Evolutionary conservation across 2,329 filamentous ascomycete genomes (phyloP).

Genomic region (Rutstroemia sp.): DNA sequence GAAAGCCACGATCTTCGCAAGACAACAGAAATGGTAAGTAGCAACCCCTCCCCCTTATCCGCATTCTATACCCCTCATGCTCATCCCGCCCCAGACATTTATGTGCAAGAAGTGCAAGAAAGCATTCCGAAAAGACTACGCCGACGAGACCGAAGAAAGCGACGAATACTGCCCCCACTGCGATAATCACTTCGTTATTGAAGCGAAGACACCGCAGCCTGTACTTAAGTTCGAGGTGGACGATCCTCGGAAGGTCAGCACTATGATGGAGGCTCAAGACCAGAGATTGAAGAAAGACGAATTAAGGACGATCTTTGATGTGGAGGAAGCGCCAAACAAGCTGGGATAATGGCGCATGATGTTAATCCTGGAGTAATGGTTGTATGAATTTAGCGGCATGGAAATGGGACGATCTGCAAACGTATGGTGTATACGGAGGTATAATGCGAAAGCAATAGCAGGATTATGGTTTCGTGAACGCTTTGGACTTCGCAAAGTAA

Average conservation of each 20-base stretch:
- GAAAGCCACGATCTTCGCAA: conserved; percentile 72
- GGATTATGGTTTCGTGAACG: too few species aligned
- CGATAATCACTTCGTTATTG: conserved; percentile 96
- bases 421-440: background rate
- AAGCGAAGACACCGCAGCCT: conserved; percentile 77
- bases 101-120: conserved; percentile 99
- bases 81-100: conserved; percentile 46
- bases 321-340: conserved; percentile 66
- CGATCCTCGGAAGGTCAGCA: conserved; percentile 74
- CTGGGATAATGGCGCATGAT: conserved; percentile 50
- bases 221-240: conserved; percentile 84
- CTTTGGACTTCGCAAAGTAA: too few species aligned
- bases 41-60: conserved; percentile 28
- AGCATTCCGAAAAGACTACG: conserved; percentile 84
- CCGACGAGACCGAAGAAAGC: conserved; percentile 84
- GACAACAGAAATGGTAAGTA: conserved; percentile 81
- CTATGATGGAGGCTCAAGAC: conserved; percentile 74
- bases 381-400: conserved; percentile 28
- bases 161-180: conserved; percentile 99
- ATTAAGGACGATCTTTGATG: conserved; percentile 64
- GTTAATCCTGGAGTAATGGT: background rate
- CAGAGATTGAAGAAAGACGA: conserved; percentile 60
- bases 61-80: background rate
- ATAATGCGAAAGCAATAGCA: background rate
- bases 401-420: background rate